Base-by-base conservation (phyloP, 192 early-diverging fungal species). In the Coemansia sp. region DNA sequence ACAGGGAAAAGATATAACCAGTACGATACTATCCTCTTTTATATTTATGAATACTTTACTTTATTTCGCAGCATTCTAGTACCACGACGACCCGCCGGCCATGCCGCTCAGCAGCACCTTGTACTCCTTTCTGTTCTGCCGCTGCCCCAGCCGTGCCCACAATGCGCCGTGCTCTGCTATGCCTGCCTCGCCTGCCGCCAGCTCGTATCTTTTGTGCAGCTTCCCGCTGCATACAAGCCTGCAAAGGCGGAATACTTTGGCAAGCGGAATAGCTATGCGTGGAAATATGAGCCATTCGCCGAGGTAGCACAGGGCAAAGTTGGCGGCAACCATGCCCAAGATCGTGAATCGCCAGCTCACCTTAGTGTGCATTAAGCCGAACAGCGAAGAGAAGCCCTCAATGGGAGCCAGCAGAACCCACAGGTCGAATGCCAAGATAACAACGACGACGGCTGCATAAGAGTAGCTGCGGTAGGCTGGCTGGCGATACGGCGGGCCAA, bases 401-500 rank as follows among this genome's bases (percentile, higher is more conserved):
- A 74, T 70, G 11, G 79, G 79, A 1, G n/a, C 68, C 24, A 82
- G 65, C 15, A 74, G 41, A 36, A 77, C 61, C 70, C 79, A 73
- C 15, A 82, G 70, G 42, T 77, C 65, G 57, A 82, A 77, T 24
- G 42, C 61, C 43, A 77, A 24, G 37, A 82, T 40, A 31, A 70
- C 22, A 2, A 10, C 24, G 3, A 77, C 35, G 0, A 70, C 67
- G 6, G 62, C 68, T 17, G 71, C 24, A 63, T 83, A 74, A 4
- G 68, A 20, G 62, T 39, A 74, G 57, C 97, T 99, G 20, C 87
- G 89, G 64, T 86, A 84, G 53, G 95, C 87, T 3, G 89, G 77
- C 71, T 94, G 87, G 36, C 96, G 90, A 73, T 97, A 99, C 0
- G 97, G 98, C 31, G 93, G 92, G 0, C 98, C 98, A 59, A 94